Evolutionary conservation across 495 filamentous ascomycete species (phyloP).

Genomic region (Monascus purpureus): DNA sequence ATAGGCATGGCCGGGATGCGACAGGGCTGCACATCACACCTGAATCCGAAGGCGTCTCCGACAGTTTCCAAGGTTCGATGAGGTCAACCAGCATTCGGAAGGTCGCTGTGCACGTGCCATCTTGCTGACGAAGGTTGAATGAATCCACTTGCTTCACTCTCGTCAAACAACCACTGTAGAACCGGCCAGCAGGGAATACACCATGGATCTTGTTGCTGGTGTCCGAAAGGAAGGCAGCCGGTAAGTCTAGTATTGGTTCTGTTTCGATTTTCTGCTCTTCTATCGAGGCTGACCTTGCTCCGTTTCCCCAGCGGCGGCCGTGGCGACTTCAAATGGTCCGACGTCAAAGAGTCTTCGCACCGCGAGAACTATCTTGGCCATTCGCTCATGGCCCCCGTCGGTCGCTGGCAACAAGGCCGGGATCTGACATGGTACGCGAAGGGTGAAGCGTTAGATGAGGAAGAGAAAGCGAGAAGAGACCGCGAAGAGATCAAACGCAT

Average conservation of each 20-base stretch:
- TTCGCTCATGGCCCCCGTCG: slow-evolving; percentile 86
- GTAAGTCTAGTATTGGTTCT: slow-evolving; percentile 18
- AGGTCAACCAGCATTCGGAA: no score
- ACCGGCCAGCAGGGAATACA: no score
- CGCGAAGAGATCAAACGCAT: slow-evolving; percentile 63
- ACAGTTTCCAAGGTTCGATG: no score
- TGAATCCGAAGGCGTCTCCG: no score
- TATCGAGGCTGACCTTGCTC: no score
- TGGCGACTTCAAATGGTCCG: slow-evolving; percentile 90
- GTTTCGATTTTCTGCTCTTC: no score
- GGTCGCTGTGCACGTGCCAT: no score
- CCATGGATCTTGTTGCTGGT: slow-evolving; percentile 93
- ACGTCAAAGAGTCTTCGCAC: slow-evolving; percentile 73
- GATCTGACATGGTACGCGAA: slow-evolving; percentile 88
- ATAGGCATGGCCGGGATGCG: no score
- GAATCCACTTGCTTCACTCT: no score
- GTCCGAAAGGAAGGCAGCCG: slow-evolving; percentile 87
- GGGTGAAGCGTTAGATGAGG: slow-evolving; percentile 39
- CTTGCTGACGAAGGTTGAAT: no score
- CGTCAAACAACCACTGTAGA: no score
- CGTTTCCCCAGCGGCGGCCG: slow-evolving; percentile 66
- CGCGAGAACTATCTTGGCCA: slow-evolving; percentile 98
- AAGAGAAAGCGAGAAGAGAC: slow-evolving; percentile 45
- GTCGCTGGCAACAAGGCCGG: slow-evolving; percentile 84
- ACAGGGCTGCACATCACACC: no score